These are phyloP conservation scores for Solanum dulcamara DNA, from an alignment of 257 asterid species.

Conservation along the genomic window DNA sequence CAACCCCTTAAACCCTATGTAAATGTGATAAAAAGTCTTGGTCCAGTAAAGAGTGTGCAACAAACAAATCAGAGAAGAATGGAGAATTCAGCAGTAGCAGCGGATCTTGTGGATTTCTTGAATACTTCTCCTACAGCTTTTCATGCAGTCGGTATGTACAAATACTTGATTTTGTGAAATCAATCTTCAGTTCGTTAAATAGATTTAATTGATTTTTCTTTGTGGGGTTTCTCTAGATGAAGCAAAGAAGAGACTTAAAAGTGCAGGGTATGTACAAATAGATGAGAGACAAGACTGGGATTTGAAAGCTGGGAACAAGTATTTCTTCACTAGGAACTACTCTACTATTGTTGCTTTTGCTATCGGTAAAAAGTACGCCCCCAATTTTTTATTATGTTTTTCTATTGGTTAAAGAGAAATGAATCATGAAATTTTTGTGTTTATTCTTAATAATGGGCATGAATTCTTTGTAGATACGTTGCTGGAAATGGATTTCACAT, in stretches of 20 bases:
- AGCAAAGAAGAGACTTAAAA: constrained; percentile 56
- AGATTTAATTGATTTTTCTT: not conserved
- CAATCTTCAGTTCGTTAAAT: not conserved
- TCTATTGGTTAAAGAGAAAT: not conserved
- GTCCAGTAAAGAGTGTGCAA: not conserved
- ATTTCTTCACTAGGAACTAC: constrained; percentile 84
- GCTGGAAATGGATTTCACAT: constrained; percentile 82
- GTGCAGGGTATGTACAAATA: constrained; percentile 64
- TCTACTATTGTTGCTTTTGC: constrained; percentile 94
- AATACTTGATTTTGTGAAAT: not conserved
- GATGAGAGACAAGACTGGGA: constrained; percentile 84
- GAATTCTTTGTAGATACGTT: constrained; percentile 38
- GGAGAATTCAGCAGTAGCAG: constrained; percentile 44
- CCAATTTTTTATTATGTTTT: not conserved
- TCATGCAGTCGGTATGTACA: constrained; percentile 90
- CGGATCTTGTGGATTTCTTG: constrained; percentile 71
- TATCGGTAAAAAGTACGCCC: constrained; percentile 69
- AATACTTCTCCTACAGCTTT: constrained; percentile 93
- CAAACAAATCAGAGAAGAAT: constrained; percentile 2
- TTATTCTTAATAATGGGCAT: not conserved
- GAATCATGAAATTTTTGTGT: not conserved
- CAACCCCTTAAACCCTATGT: not conserved
- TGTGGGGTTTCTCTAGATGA: constrained; percentile 37
- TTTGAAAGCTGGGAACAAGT: constrained; percentile 76
- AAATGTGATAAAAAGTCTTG: not conserved